These are phyloP conservation scores for Aethionema arabicum DNA, from an alignment of 345 rosid genomes.

Conservation along the genomic window DNA sequence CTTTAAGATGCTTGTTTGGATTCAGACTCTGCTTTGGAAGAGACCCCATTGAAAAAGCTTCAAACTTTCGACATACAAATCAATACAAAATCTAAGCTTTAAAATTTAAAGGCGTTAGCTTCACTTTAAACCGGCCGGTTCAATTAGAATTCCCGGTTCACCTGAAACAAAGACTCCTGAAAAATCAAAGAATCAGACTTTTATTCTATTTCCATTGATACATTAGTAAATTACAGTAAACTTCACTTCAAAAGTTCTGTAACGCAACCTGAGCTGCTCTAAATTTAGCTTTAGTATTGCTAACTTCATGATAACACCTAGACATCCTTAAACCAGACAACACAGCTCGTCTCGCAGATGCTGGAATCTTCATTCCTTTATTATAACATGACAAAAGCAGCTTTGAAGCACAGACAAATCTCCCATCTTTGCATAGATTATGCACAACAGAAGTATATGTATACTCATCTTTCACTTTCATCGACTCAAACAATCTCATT, in stretches of 20 bases:
- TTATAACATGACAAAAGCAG: slow-evolving; percentile 60
- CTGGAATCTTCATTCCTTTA: slow-evolving; percentile 60
- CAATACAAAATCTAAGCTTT: too few species aligned
- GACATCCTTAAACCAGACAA: slow-evolving; percentile 58
- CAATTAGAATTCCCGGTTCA: slow-evolving; percentile 1
- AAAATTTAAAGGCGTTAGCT: too few species aligned
- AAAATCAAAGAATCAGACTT: slow-evolving; percentile 21
- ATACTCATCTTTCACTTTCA: slow-evolving; percentile 74
- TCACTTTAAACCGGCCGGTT: slow-evolving; percentile 4
- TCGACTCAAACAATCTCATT: slow-evolving; percentile 53
- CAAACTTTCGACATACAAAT: neutral
- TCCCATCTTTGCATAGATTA: slow-evolving; percentile 70
- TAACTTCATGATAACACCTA: slow-evolving; percentile 56
- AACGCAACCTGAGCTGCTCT: slow-evolving; percentile 39
- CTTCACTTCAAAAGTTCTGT: slow-evolving; percentile 22
- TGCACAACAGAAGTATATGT: slow-evolving; percentile 71
- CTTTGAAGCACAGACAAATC: slow-evolving; percentile 63
- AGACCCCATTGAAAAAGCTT: slow-evolving; percentile 51
- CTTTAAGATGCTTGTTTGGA: slow-evolving; percentile 78
- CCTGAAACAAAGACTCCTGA: neutral
- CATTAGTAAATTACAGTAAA: slow-evolving; percentile 16
- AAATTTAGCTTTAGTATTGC: slow-evolving; percentile 54
- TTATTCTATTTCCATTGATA: slow-evolving; percentile 30
- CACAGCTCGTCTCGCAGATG: slow-evolving; percentile 66
- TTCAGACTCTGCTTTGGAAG: slow-evolving; percentile 43